Evolutionary conservation across 345 rosid species (phyloP), one percentile per base, ranked within the genome.

Genomic region (Lepidium didymum): DNA sequence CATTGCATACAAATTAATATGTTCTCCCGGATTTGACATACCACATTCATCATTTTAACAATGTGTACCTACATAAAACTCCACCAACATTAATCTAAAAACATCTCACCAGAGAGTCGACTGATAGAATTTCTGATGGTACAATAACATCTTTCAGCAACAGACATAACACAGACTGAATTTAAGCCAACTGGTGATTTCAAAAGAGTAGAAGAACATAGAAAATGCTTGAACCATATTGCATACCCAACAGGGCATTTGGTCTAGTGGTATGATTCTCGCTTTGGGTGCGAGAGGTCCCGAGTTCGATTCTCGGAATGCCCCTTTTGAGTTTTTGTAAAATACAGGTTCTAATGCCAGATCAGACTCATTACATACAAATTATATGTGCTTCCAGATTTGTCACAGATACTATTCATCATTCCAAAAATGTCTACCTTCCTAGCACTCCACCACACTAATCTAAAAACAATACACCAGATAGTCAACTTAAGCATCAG

Each of bases 251-350:
- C 33, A 46, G 51, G 63, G 64, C 64, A 46, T 56, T 57, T 46
- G 49, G 89, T 83, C 82, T 85, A 86, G 89, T 86, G 89, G 90
- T 80, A 85, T 81, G 90, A 86, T 87, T 87, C 90, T 86, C 70
- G 87, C 87, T 91, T 86, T 81, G 87, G 91, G 89, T 82, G 91
- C 82, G 83, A 86, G 89, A 84, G 85, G 88, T 84, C 90, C 83
- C 72, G 82, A 89, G 71, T 72, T 64, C 54, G 54, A 72, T 65
- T 72, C 71, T 64, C 76, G 71, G 71, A 64, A 57, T 56, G 51
- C 69, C 66, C 56, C 21, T 19, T n/a, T 0, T 47, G 70, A 47
- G 70, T 38, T 45, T 19, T 43, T 43, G 21, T 43, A 8, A 43
- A 43, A 43, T 4, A 15, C 2, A 16, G 14, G 19, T 7, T 15